phyloP scores from a whole-genome alignment of 106 monocot species.

The Acorus gramineus region DNA sequence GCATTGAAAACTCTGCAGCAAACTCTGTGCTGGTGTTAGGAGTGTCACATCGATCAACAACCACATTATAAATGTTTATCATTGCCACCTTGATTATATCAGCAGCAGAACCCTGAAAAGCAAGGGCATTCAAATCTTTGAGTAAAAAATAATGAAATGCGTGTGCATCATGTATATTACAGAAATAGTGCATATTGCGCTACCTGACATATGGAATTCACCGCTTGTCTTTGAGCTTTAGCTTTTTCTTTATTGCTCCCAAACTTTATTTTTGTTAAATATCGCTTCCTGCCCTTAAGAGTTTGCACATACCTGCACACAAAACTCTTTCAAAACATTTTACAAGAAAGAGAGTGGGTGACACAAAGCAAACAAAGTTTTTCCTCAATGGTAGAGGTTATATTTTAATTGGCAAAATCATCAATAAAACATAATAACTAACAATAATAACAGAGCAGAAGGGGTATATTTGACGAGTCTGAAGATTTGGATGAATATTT shows the following conservation, averaged over 20 bases:
- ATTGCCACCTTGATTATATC: slow-evolving; percentile 96
- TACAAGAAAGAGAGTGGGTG: too few relatives aligned
- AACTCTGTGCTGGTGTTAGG: slow-evolving; percentile 2
- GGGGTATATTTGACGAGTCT: too few relatives aligned
- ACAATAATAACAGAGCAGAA: too few relatives aligned
- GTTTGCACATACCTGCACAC: slow-evolving; percentile 72
- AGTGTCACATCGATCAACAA: slow-evolving; percentile 22
- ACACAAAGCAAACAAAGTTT: too few relatives aligned
- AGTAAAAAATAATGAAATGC: not conserved
- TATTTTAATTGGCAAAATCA: too few relatives aligned
- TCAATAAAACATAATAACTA: too few relatives aligned
- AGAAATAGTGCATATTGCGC: not conserved
- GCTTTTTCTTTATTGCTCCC: slow-evolving; percentile 78
- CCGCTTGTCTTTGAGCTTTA: slow-evolving; percentile 96
- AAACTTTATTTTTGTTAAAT: slow-evolving; percentile 76
- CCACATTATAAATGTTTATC: slow-evolving; percentile 69
- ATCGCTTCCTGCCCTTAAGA: slow-evolving; percentile 80
- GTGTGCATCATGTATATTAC: not conserved
- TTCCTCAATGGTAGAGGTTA: too few relatives aligned
- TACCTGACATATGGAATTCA: slow-evolving; percentile 99
- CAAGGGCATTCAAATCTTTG: not conserved
- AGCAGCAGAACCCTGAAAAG: slow-evolving; percentile 80
- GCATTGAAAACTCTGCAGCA: slow-evolving; percentile 32
- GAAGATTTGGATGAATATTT: too few relatives aligned
- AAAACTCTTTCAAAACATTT: too few relatives aligned